Percentiles rank a stretch among this genome's conserved stretches.
These are phyloP conservation scores for Quercus lobata DNA, from an alignment of 331 rosid species.

Conservation along the genomic window DNA sequence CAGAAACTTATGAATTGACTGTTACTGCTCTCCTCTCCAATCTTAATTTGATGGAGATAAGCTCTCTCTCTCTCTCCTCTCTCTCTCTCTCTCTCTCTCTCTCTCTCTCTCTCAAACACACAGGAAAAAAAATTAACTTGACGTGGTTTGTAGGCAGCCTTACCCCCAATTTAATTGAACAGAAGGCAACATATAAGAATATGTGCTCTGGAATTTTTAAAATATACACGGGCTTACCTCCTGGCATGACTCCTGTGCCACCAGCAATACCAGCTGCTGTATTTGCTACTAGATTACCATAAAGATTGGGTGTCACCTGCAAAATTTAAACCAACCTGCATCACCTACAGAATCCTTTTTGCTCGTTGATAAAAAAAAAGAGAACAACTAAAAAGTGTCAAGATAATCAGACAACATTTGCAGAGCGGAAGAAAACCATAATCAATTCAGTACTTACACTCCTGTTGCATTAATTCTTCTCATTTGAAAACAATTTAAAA, in stretches of 20 bases:
- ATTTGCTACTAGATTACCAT: slow-evolving; percentile 94
- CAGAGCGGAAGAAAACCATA: neutral
- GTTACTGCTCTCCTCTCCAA: neutral
- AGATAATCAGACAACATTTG: neutral
- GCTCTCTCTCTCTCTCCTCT: too few species aligned
- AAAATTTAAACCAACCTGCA: slow-evolving; percentile 19
- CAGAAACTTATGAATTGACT: too few species aligned
- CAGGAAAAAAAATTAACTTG: too few species aligned
- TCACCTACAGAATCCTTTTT: slow-evolving; percentile 15
- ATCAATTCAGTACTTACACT: neutral
- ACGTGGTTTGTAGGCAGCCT: too few species aligned
- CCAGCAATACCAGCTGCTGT: slow-evolving; percentile 99
- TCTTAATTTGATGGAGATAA: neutral
- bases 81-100: too few species aligned
- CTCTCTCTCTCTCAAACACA: too few species aligned
- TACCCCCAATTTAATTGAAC: neutral
- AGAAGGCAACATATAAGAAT: slow-evolving; percentile 2
- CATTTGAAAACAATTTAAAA: neutral
- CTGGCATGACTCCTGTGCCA: slow-evolving; percentile 99
- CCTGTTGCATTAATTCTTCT: neutral
- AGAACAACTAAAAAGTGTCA: neutral
- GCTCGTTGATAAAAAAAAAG: neutral
- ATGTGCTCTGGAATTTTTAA: neutral
- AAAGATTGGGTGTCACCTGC: slow-evolving; percentile 98
- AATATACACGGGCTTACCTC: slow-evolving; percentile 45